These are phyloP conservation scores for Nakataea oryzae DNA, from an alignment of 2,329 filamentous ascomycete species.

Conservation along the genomic window DNA sequence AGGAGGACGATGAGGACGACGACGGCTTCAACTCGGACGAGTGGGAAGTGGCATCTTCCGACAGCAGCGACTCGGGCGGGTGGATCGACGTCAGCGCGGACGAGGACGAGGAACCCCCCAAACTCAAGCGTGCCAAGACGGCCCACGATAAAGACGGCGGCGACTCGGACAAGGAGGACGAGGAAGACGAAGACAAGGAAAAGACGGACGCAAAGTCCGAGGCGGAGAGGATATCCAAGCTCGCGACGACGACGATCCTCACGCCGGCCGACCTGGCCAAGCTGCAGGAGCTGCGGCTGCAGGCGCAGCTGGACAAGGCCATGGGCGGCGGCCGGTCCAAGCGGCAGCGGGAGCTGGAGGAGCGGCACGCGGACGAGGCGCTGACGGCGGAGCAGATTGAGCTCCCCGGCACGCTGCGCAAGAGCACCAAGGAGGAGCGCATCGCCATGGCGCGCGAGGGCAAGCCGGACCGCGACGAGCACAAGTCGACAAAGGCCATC, in stretches of 20 bases:
- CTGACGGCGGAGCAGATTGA: conserved; percentile 89
- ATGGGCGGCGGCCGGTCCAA: conserved; percentile 27
- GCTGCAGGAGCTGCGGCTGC: conserved; percentile 73
- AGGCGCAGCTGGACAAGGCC: conserved; percentile 59
- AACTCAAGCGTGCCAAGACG: conserved; percentile 44
- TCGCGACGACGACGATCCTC: conserved; percentile 88
- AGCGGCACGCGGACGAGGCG: conserved; percentile 72
- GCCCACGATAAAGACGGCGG: conserved; percentile 9
- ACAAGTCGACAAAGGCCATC: conserved; percentile 77
- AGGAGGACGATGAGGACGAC: conserved; percentile 49
- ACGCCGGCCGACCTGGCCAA: conserved; percentile 95
- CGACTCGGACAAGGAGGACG: conserved; percentile 14
- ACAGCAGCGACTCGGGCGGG: conserved; percentile 64
- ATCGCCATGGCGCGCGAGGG: conserved; percentile 75
- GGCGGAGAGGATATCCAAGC: conserved; percentile 48
- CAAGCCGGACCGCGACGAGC: conserved; percentile 65
- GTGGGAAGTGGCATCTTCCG: conserved; percentile 52
- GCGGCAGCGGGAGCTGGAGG: conserved; percentile 34
- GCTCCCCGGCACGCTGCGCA: conserved; percentile 69
- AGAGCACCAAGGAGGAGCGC: conserved; percentile 82
- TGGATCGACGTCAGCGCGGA: conserved; percentile 92
- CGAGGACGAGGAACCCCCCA: conserved; percentile 57
- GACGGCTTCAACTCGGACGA: too few species aligned
- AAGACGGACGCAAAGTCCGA: conserved; percentile 32
- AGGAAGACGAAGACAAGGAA: conserved; percentile 25